phyloP scores from a whole-genome alignment of 305 asterid genomes.

The Lippia alba region DNA sequence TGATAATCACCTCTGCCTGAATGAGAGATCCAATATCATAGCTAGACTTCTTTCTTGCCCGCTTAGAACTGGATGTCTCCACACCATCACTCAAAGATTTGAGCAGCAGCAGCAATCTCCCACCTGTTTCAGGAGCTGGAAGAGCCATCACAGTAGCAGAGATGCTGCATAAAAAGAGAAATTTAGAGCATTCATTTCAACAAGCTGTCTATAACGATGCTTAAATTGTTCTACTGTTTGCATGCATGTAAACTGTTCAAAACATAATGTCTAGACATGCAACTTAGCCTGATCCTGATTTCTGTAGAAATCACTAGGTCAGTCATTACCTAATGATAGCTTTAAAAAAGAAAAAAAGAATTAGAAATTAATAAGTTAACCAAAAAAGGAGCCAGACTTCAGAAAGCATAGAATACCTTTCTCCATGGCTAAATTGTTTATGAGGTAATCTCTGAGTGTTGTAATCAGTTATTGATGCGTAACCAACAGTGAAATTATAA shows the following conservation, averaged over 20 bases:
- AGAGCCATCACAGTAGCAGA: conserved; percentile 75
- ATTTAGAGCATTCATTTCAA: neutral
- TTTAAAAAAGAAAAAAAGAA: neutral
- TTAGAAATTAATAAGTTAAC: neutral
- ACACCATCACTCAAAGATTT: conserved; percentile 59
- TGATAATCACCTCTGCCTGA: conserved; percentile 74
- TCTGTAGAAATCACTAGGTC: conserved; percentile 8
- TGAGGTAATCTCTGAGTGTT: conserved; percentile 80
- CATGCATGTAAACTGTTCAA: neutral
- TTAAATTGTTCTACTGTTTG: conserved; percentile 1
- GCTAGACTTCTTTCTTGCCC: conserved; percentile 72
- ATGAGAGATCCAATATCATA: conserved; percentile 78
- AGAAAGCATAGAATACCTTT: conserved; percentile 60
- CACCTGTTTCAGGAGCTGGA: conserved; percentile 75
- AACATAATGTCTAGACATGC: neutral
- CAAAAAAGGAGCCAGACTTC: conserved; percentile 2
- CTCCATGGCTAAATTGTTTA: conserved; percentile 69
- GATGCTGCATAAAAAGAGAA: conserved; percentile 54
- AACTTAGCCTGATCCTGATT: conserved; percentile 12
- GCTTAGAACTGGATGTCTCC: conserved; percentile 75
- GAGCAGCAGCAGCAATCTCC: conserved; percentile 81
- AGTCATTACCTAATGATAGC: neutral
- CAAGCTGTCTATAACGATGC: neutral
- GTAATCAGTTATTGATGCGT: conserved; percentile 81
- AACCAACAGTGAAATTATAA: conserved; percentile 66